Base-by-base conservation (phyloP, 2,329 filamentous ascomycete genomes). In the Metarhizium brunneum region DNA sequence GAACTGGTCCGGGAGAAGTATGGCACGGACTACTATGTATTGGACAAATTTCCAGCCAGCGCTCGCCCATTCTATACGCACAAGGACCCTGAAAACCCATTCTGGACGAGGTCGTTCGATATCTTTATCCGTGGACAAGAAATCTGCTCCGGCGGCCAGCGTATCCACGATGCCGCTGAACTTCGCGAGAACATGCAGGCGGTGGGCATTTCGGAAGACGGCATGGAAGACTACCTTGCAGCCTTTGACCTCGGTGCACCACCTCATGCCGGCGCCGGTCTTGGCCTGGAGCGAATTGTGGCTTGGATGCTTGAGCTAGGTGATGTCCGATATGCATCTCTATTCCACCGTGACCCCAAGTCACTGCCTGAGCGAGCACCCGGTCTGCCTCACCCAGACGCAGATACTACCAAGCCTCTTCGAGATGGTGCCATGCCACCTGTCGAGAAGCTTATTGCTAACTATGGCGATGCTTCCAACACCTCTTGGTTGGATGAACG, bases 71-170 rank as follows among this genome's bases (percentile, higher is more conserved):
- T 96, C 72, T 96, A 96, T 67, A 90, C 92, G 1, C 92, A 95
- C 81, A 86, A 86, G 32, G 89, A 95, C 59, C 81, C 86, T 2
- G 76, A 85, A 16, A 83, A 95, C 64, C 76, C 82, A 13, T 77
- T 80, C 38, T 83, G 85, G 68, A 96, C 92, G 52, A 95, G 95
- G 68, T 95, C 92, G 0, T 96, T 96, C 64, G 92, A 96, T 68
- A 95, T 96, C 56, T 96, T 96, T 73, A 81, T 96, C 47, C 87
- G 92, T 35, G 92, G 92, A 0, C 92, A 96, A 66, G 92, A 96
- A 69, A 94, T 96, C 56, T 85, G 92, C 49, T 92, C 90, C 1
- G 92, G 92, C 63, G 92, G 92, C 7, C 92, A 96, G 71, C 90
- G 92, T 81, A 95, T 96, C 60, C 88, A 96, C 68, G 85, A 94